Conservation (phyloP, 2,329 filamentous ascomycete species). For the Ophiostoma sp. region DNA sequence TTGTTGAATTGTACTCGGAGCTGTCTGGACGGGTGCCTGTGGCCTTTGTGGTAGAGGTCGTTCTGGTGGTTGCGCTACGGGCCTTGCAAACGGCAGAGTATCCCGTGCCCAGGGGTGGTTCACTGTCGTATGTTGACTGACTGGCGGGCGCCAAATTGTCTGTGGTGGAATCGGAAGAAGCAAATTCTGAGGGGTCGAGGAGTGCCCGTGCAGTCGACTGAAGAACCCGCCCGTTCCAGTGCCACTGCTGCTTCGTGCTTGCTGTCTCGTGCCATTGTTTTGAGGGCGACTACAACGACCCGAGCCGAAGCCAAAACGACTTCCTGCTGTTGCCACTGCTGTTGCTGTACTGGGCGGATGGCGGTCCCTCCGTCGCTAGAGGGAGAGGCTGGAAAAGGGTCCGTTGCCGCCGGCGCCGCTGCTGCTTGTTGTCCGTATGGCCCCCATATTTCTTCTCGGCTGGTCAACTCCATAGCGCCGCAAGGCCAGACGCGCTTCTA, state of each 20-base stretch:
- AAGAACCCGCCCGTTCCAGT: neutral
- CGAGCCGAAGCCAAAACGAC: neutral
- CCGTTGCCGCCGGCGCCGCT: neutral
- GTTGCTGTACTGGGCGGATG: neutral
- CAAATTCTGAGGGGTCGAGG: neutral
- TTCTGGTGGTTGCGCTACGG: neutral
- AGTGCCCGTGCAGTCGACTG: neutral
- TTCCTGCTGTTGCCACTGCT: neutral
- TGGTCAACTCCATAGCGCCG: neutral
- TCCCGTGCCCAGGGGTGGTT: conserved; percentile 26
- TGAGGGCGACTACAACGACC: neutral
- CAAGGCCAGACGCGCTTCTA: conserved; percentile 21
- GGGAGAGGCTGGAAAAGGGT: conserved; percentile 8
- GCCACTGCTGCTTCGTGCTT: neutral
- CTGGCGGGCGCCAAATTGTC: conserved; percentile 28
- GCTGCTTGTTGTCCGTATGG: neutral
- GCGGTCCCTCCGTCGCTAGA: neutral
- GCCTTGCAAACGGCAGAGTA: neutral
- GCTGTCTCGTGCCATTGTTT: neutral
- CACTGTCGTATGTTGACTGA: conserved; percentile 29
- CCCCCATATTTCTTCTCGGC: neutral
- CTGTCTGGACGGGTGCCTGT: neutral
- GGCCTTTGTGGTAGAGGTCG: neutral
- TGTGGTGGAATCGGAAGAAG: neutral
- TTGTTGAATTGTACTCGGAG: neutral